phyloP scores from a whole-genome alignment of 352 stramenopile genomes.

The Chrysophaeum taylorii region DNA sequence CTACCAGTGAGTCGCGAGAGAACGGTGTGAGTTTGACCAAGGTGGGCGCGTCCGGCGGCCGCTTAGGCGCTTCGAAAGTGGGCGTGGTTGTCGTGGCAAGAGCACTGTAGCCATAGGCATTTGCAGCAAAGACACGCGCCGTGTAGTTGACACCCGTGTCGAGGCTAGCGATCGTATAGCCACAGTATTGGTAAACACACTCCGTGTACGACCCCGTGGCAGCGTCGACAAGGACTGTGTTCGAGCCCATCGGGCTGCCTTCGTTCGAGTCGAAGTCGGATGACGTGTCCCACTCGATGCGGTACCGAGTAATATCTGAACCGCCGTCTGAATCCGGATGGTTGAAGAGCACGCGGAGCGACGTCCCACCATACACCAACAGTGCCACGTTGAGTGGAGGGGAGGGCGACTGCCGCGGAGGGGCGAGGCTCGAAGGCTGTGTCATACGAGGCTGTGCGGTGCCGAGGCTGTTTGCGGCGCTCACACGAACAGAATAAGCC shows the following conservation, averaged over 20 bases:
- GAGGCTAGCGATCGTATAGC: constrained; percentile 60
- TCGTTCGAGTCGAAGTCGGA: constrained; percentile 53
- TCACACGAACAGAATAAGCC: constrained; percentile 18
- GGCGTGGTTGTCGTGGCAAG: constrained; percentile 51
- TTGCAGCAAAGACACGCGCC: constrained; percentile 77
- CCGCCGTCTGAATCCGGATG: constrained; percentile 75
- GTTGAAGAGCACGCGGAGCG: constrained; percentile 63
- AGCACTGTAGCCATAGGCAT: constrained; percentile 74
- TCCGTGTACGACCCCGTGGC: constrained; percentile 37
- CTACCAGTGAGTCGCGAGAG: constrained; percentile 37
- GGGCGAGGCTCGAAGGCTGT: constrained; percentile 51
- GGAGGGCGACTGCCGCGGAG: constrained; percentile 74
- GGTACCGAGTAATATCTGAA: constrained; percentile 78
- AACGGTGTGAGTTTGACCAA: constrained; percentile 42
- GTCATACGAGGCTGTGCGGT: not conserved
- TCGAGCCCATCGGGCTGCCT: constrained; percentile 24
- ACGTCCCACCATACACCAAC: constrained; percentile 47
- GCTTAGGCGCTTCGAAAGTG: constrained; percentile 58
- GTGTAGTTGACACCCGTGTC: constrained; percentile 64
- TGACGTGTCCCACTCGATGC: constrained; percentile 79
- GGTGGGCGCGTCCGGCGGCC: constrained; percentile 51
- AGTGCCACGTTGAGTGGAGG: constrained; percentile 49
- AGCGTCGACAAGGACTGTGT: constrained; percentile 50
- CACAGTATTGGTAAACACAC: constrained; percentile 61
- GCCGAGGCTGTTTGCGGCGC: constrained; percentile 19